Evolutionary conservation across 257 asterid species (phyloP).

Genomic region (Ballota nigra): DNA sequence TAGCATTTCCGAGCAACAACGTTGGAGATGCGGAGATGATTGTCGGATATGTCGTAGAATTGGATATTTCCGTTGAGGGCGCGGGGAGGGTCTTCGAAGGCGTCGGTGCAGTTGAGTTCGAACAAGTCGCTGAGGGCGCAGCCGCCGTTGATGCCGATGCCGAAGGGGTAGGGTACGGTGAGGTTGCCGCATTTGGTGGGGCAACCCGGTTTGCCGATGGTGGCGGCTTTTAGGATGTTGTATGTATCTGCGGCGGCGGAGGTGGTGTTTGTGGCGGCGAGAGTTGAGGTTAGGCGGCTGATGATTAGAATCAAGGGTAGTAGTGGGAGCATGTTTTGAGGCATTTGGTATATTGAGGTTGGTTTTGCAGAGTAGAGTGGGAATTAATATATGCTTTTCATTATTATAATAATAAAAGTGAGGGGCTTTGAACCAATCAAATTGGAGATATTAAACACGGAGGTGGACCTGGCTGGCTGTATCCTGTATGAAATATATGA

Average conservation of each 20-base stretch:
- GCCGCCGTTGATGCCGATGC: constrained; percentile 39
- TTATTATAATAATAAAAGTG: not conserved
- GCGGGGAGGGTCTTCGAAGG: constrained; percentile 39
- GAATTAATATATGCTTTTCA: not conserved
- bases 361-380: not conserved
- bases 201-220: constrained; percentile 42
- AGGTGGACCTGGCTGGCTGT: not conserved
- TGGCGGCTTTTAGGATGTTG: constrained; percentile 27
- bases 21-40: constrained; percentile 46
- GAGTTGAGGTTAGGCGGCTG: constrained; percentile 21
- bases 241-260: constrained; percentile 33
- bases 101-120: constrained; percentile 49
- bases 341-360: not conserved
- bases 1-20: constrained; percentile 45
- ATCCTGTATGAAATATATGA: not conserved
- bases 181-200: constrained; percentile 51
- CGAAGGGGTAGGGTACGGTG: constrained; percentile 61
- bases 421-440: not conserved
- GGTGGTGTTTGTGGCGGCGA: constrained; percentile 23
- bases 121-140: constrained; percentile 27
- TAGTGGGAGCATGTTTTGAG: constrained; percentile 3
- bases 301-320: constrained; percentile 18
- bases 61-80: constrained; percentile 27
- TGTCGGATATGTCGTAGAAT: constrained; percentile 49
- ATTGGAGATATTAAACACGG: not conserved